Percentiles rank a stretch among this genome's conserved stretches.
phyloP scores from a whole-genome alignment of 305 asterid species.

The Vinca major region DNA sequence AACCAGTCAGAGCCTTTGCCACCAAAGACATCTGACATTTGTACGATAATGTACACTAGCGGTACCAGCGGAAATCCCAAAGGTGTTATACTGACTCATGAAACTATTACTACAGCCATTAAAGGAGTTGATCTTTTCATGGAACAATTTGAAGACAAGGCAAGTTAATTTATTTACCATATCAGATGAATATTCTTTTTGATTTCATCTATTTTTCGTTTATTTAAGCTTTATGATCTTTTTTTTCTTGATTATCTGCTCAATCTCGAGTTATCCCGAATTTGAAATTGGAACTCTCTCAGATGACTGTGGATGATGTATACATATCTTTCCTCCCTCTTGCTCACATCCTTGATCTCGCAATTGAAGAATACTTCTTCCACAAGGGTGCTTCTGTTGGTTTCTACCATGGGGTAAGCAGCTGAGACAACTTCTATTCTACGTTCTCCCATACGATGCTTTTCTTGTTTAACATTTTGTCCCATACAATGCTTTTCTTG shows the following conservation, averaged over 20 bases:
- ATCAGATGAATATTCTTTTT: background rate
- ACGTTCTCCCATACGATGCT: background rate
- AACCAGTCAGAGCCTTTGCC: constrained; percentile 46
- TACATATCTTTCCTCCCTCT: constrained; percentile 95
- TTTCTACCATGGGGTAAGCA: constrained; percentile 84
- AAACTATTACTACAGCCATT: constrained; percentile 47
- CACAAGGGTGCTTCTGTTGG: constrained; percentile 97
- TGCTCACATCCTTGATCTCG: constrained; percentile 95
- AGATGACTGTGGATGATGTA: constrained; percentile 93
- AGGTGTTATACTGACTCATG: constrained; percentile 91
- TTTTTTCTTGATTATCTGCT: constrained; percentile 5
- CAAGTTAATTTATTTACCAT: constrained; percentile 7
- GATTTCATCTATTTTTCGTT: background rate
- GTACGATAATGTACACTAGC: constrained; percentile 96
- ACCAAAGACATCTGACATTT: constrained; percentile 47
- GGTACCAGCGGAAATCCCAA: constrained; percentile 96
- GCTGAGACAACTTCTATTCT: background rate
- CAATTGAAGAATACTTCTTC: constrained; percentile 95
- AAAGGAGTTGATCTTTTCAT: constrained; percentile 72
- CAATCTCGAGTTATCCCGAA: background rate
- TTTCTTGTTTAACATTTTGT: background rate
- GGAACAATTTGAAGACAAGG: constrained; percentile 96
- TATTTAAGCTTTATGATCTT: background rate
- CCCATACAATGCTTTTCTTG: background rate
- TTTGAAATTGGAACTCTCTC: constrained; percentile 9